Conservation (phyloP, 495 filamentous ascomycete species). For the Neurospora terricola region DNA sequence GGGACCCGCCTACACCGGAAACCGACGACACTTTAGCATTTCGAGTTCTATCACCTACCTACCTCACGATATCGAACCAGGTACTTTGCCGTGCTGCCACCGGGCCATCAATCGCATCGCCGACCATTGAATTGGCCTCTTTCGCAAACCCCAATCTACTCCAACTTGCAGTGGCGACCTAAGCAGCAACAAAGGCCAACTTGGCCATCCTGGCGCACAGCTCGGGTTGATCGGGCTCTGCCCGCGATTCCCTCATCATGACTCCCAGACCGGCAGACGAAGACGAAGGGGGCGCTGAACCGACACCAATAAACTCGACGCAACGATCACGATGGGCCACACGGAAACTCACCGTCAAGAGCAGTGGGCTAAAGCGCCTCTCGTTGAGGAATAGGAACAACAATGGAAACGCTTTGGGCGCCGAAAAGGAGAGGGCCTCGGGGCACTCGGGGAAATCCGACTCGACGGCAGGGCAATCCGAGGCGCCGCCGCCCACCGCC, state of each 20-base stretch:
- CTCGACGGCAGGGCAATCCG: conserved; percentile 29
- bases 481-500: conserved; percentile 27
- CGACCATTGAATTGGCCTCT: not conserved
- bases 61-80: not conserved
- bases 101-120: not conserved
- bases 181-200: conserved; percentile 20
- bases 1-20: not conserved
- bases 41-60: not conserved
- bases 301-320: conserved; percentile 39
- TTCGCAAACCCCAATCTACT: not conserved
- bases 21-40: not conserved
- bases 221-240: conserved; percentile 39
- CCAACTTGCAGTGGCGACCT: conserved; percentile 11
- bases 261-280: conserved; percentile 22
- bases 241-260: conserved; percentile 38
- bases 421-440: conserved; percentile 68
- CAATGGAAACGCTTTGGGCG: conserved; percentile 42
- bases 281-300: conserved; percentile 30
- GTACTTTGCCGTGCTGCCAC: not conserved
- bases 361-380: conserved; percentile 67
- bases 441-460: conserved; percentile 42
- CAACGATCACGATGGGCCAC: conserved; percentile 86
- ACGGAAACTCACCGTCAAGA: conserved; percentile 62
- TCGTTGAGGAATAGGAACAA: conserved; percentile 75
- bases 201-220: conserved; percentile 35